Evolutionary conservation across 805 yeast genomes (phyloP).

Genomic region (Cyberlindnera veronae): DNA sequence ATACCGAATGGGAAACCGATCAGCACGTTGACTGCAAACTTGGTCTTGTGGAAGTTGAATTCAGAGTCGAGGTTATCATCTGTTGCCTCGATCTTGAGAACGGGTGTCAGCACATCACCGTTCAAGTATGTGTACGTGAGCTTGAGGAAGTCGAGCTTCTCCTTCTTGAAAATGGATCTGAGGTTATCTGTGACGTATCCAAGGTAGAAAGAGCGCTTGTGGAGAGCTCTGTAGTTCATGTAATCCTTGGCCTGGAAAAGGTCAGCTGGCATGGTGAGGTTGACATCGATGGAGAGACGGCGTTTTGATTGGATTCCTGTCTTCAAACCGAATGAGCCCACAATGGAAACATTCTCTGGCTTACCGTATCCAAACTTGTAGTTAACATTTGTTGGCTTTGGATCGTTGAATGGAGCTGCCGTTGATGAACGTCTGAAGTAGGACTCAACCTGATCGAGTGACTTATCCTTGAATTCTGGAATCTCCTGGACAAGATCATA

Average conservation of each 20-base stretch:
- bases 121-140: conserved; percentile 67
- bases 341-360: conserved; percentile 74
- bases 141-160: conserved; percentile 44
- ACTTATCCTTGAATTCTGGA: conserved; percentile 49
- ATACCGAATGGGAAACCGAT: conserved; percentile 68
- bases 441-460: conserved; percentile 57
- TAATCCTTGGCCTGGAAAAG: conserved; percentile 85
- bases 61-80: conserved; percentile 42
- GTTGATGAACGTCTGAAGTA: conserved; percentile 50
- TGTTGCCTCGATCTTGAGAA: conserved; percentile 58
- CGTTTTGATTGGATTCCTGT: conserved; percentile 65
- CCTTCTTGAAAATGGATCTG: conserved; percentile 47
- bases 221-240: conserved; percentile 82
- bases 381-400: conserved; percentile 71
- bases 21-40: conserved; percentile 66
- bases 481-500: conserved; percentile 64
- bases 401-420: conserved; percentile 84
- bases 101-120: conserved; percentile 76
- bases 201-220: conserved; percentile 84
- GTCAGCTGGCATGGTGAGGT: conserved; percentile 74
- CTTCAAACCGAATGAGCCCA: conserved; percentile 87
- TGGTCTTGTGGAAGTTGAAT: conserved; percentile 64
- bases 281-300: conserved; percentile 71
- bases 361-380: conserved; percentile 65
- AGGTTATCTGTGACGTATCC: conserved; percentile 73